phyloP scores from a whole-genome alignment of 2,329 filamentous ascomycete species.

The Stagonosporopsis vannaccii region DNA sequence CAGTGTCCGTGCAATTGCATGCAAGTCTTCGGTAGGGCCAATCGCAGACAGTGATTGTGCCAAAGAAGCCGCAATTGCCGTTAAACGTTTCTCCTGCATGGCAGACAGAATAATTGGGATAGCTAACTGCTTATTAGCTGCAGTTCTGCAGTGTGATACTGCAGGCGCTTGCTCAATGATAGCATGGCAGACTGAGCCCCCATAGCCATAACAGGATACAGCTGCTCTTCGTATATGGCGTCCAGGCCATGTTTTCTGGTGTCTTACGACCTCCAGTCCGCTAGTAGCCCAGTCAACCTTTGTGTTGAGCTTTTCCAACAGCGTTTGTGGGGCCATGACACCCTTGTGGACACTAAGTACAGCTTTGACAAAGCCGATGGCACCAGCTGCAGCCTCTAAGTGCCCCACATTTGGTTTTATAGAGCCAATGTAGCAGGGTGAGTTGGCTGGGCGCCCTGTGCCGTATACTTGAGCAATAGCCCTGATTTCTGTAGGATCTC shows the following conservation, averaged over 20 bases:
- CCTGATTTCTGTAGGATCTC: conserved; percentile 41
- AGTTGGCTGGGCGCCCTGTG: background rate
- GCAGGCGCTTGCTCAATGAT: conserved; percentile 50
- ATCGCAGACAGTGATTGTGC: conserved; percentile 33
- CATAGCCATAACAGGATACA: conserved; percentile 57
- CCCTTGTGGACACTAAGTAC: conserved; percentile 50
- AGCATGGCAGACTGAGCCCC: conserved; percentile 53
- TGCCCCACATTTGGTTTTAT: conserved; percentile 53
- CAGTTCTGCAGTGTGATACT: background rate
- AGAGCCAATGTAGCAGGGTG: conserved; percentile 20
- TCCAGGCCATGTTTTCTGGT: conserved; percentile 28
- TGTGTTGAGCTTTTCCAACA: conserved; percentile 42
- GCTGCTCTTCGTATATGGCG: conserved; percentile 44
- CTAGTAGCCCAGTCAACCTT: conserved; percentile 36
- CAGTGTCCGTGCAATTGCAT: conserved; percentile 36
- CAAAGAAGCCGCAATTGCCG: conserved; percentile 26
- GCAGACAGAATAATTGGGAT: conserved; percentile 37
- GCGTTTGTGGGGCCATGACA: conserved; percentile 36
- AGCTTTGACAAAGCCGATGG: conserved; percentile 49
- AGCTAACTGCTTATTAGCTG: background rate
- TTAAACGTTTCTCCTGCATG: conserved; percentile 44
- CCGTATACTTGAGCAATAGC: conserved; percentile 25
- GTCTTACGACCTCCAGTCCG: conserved; percentile 13
- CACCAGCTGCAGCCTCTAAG: conserved; percentile 49
- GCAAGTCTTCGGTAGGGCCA: conserved; percentile 25